Percentiles rank a stretch among this genome's conserved stretches.
phyloP scores from a whole-genome alignment of 257 asterid genomes.

The Nicotiana knightiana region DNA sequence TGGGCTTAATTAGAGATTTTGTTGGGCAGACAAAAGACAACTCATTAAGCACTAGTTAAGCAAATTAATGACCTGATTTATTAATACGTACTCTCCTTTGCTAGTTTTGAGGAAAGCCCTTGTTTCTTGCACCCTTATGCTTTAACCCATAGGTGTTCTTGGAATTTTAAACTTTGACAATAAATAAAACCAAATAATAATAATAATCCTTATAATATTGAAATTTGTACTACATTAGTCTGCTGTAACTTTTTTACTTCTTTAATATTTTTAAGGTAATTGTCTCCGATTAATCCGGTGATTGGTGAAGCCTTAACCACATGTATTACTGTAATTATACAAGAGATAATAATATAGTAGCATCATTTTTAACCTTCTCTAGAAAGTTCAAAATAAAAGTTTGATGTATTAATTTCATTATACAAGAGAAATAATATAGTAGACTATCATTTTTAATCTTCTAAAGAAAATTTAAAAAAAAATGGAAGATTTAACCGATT shows the following conservation, averaged over 20 bases:
- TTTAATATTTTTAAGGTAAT: background rate
- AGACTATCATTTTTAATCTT: background rate
- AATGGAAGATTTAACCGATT: background rate
- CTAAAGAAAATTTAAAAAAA: background rate
- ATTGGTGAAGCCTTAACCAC: background rate
- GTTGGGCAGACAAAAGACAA: constrained; percentile 43
- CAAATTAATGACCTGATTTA: constrained; percentile 25
- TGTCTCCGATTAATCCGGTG: background rate
- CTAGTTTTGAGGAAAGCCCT: constrained; percentile 39
- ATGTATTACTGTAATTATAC: background rate
- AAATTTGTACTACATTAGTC: background rate
- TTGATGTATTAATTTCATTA: background rate
- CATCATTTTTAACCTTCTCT: background rate
- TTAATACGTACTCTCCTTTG: constrained; percentile 11
- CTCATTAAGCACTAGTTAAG: constrained; percentile 41
- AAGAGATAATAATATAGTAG: background rate
- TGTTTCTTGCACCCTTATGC: constrained; percentile 23
- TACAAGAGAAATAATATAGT: background rate
- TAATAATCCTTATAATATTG: background rate
- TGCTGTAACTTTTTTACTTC: background rate
- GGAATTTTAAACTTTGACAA: constrained; percentile 9
- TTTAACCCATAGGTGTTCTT: constrained; percentile 23
- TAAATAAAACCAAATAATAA: background rate
- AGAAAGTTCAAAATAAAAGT: background rate
- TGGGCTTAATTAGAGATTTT: constrained; percentile 6